Evolutionary conservation across 352 stramenopile genomes (phyloP), one percentile per base, ranked within the genome.

Genomic region (Pythium phragmitis): DNA sequence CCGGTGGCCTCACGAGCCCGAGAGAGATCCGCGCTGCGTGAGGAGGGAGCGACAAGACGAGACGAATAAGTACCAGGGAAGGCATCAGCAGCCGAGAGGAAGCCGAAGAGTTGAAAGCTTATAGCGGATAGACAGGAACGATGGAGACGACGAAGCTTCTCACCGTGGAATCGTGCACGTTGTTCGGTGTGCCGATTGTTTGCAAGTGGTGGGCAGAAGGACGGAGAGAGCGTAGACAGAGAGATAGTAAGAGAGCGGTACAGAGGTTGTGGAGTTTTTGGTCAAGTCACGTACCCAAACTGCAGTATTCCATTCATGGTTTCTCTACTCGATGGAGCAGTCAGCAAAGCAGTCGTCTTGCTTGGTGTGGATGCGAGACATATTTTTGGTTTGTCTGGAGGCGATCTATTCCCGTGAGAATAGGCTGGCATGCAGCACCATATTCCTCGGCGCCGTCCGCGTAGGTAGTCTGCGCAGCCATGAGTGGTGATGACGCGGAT

Each of bases 71-170:
- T 39, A 39, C 34, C 8, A 41, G 36, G 45, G 26, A 43, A 53
- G 21, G 45, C n/a, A 49, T 33, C 33, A 30, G 28, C 21, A 43
- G 36, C 30, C 16, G 26, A 30, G 28, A 45, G 11, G 37, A 51
- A 50, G 23, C 17, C 12, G 33, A 45, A 45, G 28, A 43, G 16
- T 58, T 39, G 33, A 16, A 16, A 36, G 30, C 48, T 52, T 46
- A 58, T 57, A 65, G 58, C 48, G 49, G 58, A 65, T 65, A 65
- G 58, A 65, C 57, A 65, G 47, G 56, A 48, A 46, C 39, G 39
- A 58, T 23, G 33, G 21, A 52, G 47, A 39, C 19, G 47, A 39
- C 19, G 51, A 58, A 57, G 58, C 37, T 28, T 37, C 12, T n/a
- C 41, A 33, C 11, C 14, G 49, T 23, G 43, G 19, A 46, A 52